Conservation (phyloP, 805 yeast species). For the Zygosaccharomyces kombuchaensis region DNA sequence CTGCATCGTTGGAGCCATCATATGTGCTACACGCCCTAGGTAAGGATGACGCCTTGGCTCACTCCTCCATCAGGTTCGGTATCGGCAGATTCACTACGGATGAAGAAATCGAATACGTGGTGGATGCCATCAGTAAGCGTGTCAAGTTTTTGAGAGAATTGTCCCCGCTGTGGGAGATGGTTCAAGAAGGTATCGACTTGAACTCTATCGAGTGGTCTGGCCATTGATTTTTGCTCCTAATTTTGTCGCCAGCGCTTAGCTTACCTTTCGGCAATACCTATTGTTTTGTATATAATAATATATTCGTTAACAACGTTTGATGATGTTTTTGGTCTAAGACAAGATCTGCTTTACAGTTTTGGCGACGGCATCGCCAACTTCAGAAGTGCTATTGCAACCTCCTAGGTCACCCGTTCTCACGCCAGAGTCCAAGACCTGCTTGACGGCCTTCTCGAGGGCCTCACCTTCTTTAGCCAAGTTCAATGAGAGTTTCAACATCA, state of each 20-base stretch:
- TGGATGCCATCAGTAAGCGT: constrained; percentile 81
- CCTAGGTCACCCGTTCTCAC: constrained; percentile 89
- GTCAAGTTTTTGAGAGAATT: constrained; percentile 88
- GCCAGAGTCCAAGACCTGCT: constrained; percentile 72
- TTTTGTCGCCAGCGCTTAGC: background rate
- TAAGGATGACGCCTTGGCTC: constrained; percentile 97
- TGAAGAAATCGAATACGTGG: constrained; percentile 90
- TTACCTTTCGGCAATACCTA: background rate
- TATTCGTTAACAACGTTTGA: constrained; percentile 6
- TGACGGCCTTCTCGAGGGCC: constrained; percentile 85
- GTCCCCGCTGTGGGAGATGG: constrained; percentile 99
- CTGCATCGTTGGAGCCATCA: constrained; percentile 96
- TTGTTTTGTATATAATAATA: constrained; percentile 3
- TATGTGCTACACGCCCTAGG: constrained; percentile 95
- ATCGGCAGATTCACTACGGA: constrained; percentile 96
- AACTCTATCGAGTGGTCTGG: constrained; percentile 97
- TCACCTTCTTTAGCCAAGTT: constrained; percentile 79
- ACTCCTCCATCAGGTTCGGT: constrained; percentile 96
- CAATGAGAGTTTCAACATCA: constrained; percentile 93
- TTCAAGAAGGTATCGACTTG: constrained; percentile 95
- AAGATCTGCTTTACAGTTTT: constrained; percentile 59
- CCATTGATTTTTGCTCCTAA: constrained; percentile 46
- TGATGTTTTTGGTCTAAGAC: constrained; percentile 12
- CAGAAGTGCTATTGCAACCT: constrained; percentile 76
- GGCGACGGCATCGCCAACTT: constrained; percentile 93